These are phyloP conservation scores for Rhizopogon sp. DNA, from an alignment of 768 basidiomycete genomes.

Conservation along the genomic window DNA sequence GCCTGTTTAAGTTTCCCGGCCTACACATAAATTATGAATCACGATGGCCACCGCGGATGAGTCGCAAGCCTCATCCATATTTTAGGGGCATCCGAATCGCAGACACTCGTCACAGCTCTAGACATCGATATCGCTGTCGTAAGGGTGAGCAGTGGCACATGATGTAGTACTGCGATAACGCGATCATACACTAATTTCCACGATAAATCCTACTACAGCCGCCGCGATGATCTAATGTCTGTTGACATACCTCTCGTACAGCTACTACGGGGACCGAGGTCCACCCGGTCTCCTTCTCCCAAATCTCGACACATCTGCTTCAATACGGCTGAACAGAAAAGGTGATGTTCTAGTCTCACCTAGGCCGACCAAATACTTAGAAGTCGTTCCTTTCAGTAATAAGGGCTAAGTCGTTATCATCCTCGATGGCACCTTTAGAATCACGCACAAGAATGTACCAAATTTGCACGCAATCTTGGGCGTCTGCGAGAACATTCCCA, in stretches of 20 bases:
- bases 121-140: conserved; percentile 31
- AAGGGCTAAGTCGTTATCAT: conserved; percentile 99
- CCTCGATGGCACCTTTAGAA: conserved; percentile 99
- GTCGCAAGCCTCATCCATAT: no score
- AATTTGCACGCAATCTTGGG: conserved; percentile 99
- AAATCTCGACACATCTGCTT: conserved; percentile 96
- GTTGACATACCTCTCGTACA: conserved; percentile 28
- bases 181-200: conserved; percentile 56
- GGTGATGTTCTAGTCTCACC: no score
- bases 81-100: no score
- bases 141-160: conserved; percentile 56
- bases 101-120: no score
- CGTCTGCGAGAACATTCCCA: conserved; percentile 99
- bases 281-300: conserved; percentile 73
- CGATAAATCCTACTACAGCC: no score
- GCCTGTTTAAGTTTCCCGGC: no score
- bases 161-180: conserved; percentile 10
- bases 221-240: not conserved
- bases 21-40: no score
- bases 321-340: conserved; percentile 38
- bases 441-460: conserved; percentile 99
- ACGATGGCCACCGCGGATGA: no score
- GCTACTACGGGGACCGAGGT: conserved; percentile 94
- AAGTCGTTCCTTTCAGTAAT: conserved; percentile 82
- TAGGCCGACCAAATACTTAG: conserved; percentile 26